Conservation (phyloP, 768 basidiomycete species). For the Leccinum olivaceopallidum region DNA sequence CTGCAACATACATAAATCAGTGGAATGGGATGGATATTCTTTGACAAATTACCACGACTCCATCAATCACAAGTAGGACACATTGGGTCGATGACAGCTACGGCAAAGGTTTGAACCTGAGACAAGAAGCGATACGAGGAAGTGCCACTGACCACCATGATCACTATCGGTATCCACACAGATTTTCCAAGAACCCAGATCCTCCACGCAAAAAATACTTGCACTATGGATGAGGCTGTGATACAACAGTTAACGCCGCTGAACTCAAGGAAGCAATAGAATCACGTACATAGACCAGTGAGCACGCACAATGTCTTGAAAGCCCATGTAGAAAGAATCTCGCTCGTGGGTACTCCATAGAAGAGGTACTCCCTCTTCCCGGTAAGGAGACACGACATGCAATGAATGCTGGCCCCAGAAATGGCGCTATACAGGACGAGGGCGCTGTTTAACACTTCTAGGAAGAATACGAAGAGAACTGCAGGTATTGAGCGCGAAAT, state of each 20-base stretch:
- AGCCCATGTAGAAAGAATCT: slow-evolving; percentile 9
- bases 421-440: slow-evolving; percentile 9
- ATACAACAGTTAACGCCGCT: background rate
- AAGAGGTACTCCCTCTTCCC: slow-evolving; percentile 8
- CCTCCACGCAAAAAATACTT: slow-evolving; percentile 12
- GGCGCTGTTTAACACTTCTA: slow-evolving; percentile 9
- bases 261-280: background rate
- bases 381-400: slow-evolving; percentile 11
- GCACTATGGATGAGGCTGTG: slow-evolving; percentile 8
- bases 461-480: slow-evolving; percentile 10
- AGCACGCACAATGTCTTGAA: slow-evolving; percentile 10
- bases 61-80: slow-evolving; percentile 1
- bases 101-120: background rate
- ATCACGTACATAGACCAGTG: slow-evolving; percentile 8
- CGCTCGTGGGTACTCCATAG: slow-evolving; percentile 1
- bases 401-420: slow-evolving; percentile 6
- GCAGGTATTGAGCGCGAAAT: background rate
- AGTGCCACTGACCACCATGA: slow-evolving; percentile 4
- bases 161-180: slow-evolving; percentile 2
- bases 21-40: background rate
- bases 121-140: background rate
- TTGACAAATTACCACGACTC: slow-evolving; percentile 2
- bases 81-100: slow-evolving; percentile 9
- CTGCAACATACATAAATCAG: background rate
- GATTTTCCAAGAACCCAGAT: slow-evolving; percentile 11